Base-by-base conservation (phyloP, 768 basidiomycete species). In the Lactarius tabidus region DNA sequence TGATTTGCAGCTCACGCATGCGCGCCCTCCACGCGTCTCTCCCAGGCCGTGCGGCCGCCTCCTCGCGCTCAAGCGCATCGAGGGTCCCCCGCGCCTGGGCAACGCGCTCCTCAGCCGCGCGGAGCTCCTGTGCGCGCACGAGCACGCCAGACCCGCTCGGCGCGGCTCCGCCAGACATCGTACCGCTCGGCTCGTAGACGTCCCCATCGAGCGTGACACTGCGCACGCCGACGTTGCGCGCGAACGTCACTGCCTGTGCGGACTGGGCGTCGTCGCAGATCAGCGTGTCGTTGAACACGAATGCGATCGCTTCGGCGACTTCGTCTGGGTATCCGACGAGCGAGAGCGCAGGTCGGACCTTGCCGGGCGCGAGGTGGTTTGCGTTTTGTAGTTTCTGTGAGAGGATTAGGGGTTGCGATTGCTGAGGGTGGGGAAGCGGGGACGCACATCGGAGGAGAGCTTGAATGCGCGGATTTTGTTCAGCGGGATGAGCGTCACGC, bases 121-220 rank as follows among this genome's bases (percentile, higher is more conserved):
- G 75, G 45, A 98, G 76, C 72, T 93, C 88, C 73, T 96, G 94
- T 0, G 95, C 93, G 68, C 87, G 86, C 58, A 96, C 77, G 20
- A 98, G 79, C 3, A 89, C 79, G 1, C 91, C 90, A 36, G 82
- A 86, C 28, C 86, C 81, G 66, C 79, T 88, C 0, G 95, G 92
- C 0, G 93, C 87, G 1, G 93, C 85, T 1, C 97, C 97, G 6
- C 97, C 97, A 23, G 88, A 92, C 23, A 99, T 84, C 0, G 91
- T 95, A 8, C 96, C 96, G 9, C 90, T 90, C 2, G 97, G 96
- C 67, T 99, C 97, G 74, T 99, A 98, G 14, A 97, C 85, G 72
- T 98, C 97, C 2, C 97, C 97, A 2, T 93, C 89, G 26, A 97
- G 80, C 8, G 97, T 99, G 55, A 98, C 95, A 12, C 92, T 95